Percentiles rank a stretch among this genome's conserved stretches.
These are phyloP conservation scores for Lagenaria siceraria DNA, from an alignment of 306 rosid genomes.

Conservation along the genomic window DNA sequence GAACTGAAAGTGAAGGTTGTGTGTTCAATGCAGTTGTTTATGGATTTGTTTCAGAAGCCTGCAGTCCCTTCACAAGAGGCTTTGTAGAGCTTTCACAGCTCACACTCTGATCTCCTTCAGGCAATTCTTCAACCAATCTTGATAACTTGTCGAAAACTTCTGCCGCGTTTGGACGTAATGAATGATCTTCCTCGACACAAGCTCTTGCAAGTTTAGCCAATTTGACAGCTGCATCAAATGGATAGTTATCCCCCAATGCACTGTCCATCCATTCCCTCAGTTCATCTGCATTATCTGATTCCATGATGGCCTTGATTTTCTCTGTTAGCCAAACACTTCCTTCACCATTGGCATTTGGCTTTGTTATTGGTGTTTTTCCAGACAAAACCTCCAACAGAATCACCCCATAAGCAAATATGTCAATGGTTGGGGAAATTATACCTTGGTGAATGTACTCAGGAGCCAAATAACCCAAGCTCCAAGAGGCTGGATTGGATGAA, in stretches of 20 bases:
- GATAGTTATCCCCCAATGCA: conserved; percentile 53
- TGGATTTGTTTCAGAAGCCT: conserved; percentile 25
- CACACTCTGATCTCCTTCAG: conserved; percentile 30
- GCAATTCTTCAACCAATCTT: conserved; percentile 45
- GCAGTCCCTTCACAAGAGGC: conserved; percentile 38
- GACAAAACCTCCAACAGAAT: conserved; percentile 59
- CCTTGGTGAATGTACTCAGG: conserved; percentile 68
- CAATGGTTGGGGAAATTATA: conserved; percentile 44
- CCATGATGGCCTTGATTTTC: conserved; percentile 36
- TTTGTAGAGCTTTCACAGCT: conserved; percentile 59
- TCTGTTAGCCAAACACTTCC: conserved; percentile 41
- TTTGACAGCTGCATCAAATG: conserved; percentile 49
- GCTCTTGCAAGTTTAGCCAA: conserved; percentile 54
- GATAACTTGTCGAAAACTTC: conserved; percentile 56
- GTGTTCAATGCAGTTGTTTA: conserved; percentile 13
- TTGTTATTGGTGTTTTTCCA: conserved; percentile 45
- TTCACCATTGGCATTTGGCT: conserved; percentile 36
- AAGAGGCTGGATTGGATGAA: conserved; percentile 36
- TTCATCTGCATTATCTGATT: conserved; percentile 36
- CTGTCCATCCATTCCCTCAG: conserved; percentile 75
- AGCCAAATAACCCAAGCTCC: conserved; percentile 58
- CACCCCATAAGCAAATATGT: conserved; percentile 66
- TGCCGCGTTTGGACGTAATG: conserved; percentile 52
- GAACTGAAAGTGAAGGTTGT: neutral
- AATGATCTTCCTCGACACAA: conserved; percentile 56